Percentiles rank a stretch among this genome's conserved stretches.
Evolutionary conservation across 257 asterid genomes (phyloP).

Genomic region (Solanum appendiculatum): DNA sequence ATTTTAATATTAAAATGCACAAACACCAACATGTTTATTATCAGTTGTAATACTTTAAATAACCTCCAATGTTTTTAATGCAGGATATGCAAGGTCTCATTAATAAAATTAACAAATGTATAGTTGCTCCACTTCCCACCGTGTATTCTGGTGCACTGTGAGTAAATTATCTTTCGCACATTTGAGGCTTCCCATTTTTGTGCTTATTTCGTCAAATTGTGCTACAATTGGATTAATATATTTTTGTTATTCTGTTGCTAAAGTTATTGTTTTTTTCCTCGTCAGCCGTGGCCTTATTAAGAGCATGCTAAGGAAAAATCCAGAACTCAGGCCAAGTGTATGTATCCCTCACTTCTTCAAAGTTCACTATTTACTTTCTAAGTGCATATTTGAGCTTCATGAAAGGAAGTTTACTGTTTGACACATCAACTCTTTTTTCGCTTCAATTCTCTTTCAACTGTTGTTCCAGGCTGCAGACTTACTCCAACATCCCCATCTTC

Average conservation of each 20-base stretch:
- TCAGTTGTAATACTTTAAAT: background rate
- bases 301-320: conserved; percentile 91
- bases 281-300: conserved; percentile 83
- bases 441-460: background rate
- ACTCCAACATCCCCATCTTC: conserved; percentile 78
- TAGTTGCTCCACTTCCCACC: conserved; percentile 87
- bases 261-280: background rate
- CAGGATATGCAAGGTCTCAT: conserved; percentile 98
- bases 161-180: conserved; percentile 25
- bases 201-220: background rate
- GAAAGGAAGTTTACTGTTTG: background rate
- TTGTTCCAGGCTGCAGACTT: conserved; percentile 77
- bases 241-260: conserved; percentile 1
- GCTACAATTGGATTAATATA: background rate
- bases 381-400: background rate
- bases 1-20: too few relatives aligned
- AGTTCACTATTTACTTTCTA: background rate
- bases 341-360: background rate
- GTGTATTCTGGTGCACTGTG: conserved; percentile 81
- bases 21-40: too few relatives aligned
- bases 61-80: background rate
- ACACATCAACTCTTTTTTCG: background rate
- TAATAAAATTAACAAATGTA: conserved; percentile 84
- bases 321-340: conserved; percentile 94
- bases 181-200: background rate